These are phyloP conservation scores for Termitomyces sp. DNA, from an alignment of 768 basidiomycete genomes.

Conservation along the genomic window DNA sequence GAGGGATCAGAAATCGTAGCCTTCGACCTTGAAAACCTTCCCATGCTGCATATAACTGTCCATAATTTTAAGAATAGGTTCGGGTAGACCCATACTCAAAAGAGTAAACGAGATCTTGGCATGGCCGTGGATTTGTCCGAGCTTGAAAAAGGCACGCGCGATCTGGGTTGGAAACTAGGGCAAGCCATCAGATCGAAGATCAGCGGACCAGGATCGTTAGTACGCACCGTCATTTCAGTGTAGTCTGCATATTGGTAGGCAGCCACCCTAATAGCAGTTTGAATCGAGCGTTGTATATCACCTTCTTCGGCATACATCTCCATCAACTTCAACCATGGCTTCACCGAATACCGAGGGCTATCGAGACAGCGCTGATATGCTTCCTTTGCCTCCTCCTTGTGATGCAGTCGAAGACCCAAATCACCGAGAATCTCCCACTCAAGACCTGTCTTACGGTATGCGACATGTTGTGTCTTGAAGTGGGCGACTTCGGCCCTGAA, in stretches of 20 bases:
- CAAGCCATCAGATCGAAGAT: not conserved
- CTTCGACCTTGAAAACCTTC: conserved; percentile 82
- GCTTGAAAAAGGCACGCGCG: conserved; percentile 86
- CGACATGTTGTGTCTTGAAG: conserved; percentile 97
- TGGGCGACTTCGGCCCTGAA: conserved; percentile 98
- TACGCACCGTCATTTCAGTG: conserved; percentile 77
- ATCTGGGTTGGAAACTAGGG: conserved; percentile 87
- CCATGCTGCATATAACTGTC: conserved; percentile 88
- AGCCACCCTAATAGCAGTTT: conserved; percentile 88
- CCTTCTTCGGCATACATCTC: conserved; percentile 98
- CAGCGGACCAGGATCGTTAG: not conserved
- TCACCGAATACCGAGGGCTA: conserved; percentile 75
- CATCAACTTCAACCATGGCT: conserved; percentile 91
- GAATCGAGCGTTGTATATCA: conserved; percentile 85
- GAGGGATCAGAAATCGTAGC: conserved; percentile 61
- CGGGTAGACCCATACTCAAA: conserved; percentile 90
- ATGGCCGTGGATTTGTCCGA: conserved; percentile 89
- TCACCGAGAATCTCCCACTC: conserved; percentile 99
- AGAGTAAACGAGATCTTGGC: conserved; percentile 92
- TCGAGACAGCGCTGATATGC: conserved; percentile 95
- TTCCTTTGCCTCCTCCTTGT: conserved; percentile 98
- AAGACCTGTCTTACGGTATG: conserved; percentile 92
- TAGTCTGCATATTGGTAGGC: conserved; percentile 92
- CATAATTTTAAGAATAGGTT: conserved; percentile 88
- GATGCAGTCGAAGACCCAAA: conserved; percentile 86